phyloP scores from a whole-genome alignment of 345 rosid genomes.

The Erucastrum elatum region DNA sequence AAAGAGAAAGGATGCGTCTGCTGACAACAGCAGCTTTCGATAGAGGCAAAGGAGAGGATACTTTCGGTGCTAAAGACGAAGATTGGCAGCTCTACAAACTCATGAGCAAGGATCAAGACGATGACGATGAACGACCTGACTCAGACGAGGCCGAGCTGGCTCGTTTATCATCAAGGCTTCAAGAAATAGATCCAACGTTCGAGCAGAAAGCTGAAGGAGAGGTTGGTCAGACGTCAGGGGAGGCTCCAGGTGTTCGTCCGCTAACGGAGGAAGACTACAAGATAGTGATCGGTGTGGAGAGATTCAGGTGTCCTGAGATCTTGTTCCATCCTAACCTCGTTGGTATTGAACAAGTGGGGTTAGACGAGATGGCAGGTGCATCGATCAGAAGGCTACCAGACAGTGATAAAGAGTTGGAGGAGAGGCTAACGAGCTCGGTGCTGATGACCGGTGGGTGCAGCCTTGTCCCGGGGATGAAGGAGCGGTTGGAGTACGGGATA shows the following conservation, averaged over 20 bases:
- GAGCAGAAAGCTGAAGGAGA: constrained; percentile 61
- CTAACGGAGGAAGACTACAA: constrained; percentile 89
- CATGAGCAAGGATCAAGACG: constrained; percentile 89
- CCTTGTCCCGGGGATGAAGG: constrained; percentile 64
- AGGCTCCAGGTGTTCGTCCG: constrained; percentile 58
- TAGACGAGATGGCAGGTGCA: constrained; percentile 84
- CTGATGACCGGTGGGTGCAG: constrained; percentile 80
- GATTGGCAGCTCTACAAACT: constrained; percentile 96
- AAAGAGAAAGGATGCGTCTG: constrained; percentile 93
- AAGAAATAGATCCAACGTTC: constrained; percentile 81
- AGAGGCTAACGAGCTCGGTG: constrained; percentile 68
- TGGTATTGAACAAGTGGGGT: constrained; percentile 84
- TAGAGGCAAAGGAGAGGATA: constrained; percentile 95
- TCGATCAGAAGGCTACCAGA: constrained; percentile 65
- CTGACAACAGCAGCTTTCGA: constrained; percentile 95
- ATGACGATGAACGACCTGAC: constrained; percentile 70
- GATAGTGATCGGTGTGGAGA: constrained; percentile 73
- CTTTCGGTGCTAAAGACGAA: constrained; percentile 89
- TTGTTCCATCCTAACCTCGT: constrained; percentile 73
- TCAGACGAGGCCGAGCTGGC: constrained; percentile 72
- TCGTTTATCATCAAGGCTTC: constrained; percentile 73
- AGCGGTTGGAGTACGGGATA: constrained; percentile 75
- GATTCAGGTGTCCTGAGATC: constrained; percentile 88
- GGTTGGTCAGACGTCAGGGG: constrained; percentile 53
- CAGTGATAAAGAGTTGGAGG: constrained; percentile 48